Evolutionary conservation across 1,284 basidiomycete species (phyloP).

Genomic region (Trichosporon coremiiforme): DNA sequence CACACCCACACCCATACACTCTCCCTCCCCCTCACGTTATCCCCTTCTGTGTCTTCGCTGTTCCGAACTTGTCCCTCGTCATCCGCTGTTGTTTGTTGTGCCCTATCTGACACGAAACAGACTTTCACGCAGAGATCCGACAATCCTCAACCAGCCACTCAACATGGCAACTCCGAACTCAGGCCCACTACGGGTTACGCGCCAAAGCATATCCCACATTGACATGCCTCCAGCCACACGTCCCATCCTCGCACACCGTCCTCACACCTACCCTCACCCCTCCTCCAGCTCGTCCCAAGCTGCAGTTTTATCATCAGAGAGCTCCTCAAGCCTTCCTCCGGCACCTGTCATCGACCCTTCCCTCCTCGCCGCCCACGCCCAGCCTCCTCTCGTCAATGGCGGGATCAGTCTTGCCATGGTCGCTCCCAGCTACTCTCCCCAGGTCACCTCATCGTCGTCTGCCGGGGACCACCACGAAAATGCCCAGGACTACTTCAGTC

Average conservation of each 20-base stretch:
- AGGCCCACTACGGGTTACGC: neutral
- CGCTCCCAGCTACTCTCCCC: neutral
- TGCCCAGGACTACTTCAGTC: conserved; percentile 4
- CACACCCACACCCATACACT: neutral
- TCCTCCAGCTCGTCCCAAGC: neutral
- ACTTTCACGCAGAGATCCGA: neutral
- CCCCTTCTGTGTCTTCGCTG: neutral
- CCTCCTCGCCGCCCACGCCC: neutral
- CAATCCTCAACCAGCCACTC: neutral
- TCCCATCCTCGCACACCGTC: conserved; percentile 11
- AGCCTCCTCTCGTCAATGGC: neutral
- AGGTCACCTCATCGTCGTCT: neutral
- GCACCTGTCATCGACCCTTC: conserved; percentile 14
- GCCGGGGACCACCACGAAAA: neutral
- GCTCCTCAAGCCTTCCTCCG: neutral
- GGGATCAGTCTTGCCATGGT: conserved; percentile 14
- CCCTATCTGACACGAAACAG: conserved; percentile 1
- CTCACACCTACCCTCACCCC: conserved; percentile 10
- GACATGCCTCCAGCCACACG: conserved; percentile 2
- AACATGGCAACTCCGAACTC: conserved; percentile 8
- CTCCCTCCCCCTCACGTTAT: neutral
- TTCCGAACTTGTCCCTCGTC: neutral
- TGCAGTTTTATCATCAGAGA: neutral
- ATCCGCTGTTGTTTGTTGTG: neutral
- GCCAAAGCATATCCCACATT: conserved; percentile 12